Conservation (phyloP, 352 stramenopile species). For the Phytophthora boehmeriae region DNA sequence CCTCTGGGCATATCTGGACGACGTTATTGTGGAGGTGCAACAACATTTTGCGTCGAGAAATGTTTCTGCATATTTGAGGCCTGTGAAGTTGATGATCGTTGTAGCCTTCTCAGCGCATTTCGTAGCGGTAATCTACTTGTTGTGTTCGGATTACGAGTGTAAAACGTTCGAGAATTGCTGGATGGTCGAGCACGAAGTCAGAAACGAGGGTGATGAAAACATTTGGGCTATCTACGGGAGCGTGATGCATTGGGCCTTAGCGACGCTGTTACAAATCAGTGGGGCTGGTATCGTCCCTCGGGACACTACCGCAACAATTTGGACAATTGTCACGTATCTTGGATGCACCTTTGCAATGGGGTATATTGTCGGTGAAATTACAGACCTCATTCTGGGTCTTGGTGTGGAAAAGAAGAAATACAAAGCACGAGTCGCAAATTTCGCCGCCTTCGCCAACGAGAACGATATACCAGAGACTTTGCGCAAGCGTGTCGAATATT, state of each 20-base stretch:
- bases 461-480: not conserved
- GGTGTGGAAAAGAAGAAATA: not conserved
- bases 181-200: no score
- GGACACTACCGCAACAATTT: not conserved
- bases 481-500: not conserved
- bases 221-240: no score
- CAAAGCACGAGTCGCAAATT: not conserved
- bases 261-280: no score
- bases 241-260: no score
- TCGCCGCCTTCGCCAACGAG: not conserved
- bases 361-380: not conserved
- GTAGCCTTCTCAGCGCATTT: constrained; percentile 58
- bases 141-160: constrained; percentile 60
- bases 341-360: not conserved
- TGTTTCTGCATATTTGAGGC: constrained; percentile 60
- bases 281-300: no score
- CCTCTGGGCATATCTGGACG: constrained; percentile 54
- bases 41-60: constrained; percentile 59
- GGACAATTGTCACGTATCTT: not conserved
- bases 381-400: not conserved
- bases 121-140: constrained; percentile 63
- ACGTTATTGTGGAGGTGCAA: constrained; percentile 62
- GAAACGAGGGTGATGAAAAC: no score
- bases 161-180: constrained; percentile 42
- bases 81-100: constrained; percentile 63